Percentiles rank a stretch among this genome's conserved stretches.
Conservation (phyloP, 164 flowering plant genomes). For the Vitis labrusca region DNA sequence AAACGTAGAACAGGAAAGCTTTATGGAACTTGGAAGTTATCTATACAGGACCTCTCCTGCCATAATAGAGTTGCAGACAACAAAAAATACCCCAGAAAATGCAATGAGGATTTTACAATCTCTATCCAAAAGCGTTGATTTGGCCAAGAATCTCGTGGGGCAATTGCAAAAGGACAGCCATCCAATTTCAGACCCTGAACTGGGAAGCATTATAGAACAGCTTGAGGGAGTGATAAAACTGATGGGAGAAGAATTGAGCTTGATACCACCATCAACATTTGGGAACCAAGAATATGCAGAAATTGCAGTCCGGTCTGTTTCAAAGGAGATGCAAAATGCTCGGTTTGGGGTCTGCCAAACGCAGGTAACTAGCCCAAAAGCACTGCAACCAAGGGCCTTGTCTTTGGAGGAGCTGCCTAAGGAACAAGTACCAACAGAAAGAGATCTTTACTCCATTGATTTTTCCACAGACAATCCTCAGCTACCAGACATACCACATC, state of each 20-base stretch:
- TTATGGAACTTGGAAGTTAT: constrained; percentile 57
- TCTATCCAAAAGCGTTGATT: constrained; percentile 31
- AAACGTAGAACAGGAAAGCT: constrained; percentile 38
- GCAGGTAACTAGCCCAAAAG: constrained; percentile 10
- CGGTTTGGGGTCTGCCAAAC: constrained; percentile 20
- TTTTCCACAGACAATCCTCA: constrained; percentile 24
- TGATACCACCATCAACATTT: constrained; percentile 45
- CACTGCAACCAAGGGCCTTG: constrained; percentile 2
- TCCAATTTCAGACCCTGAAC: constrained; percentile 23
- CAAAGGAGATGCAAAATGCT: constrained; percentile 58
- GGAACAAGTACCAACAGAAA: constrained; percentile 21
- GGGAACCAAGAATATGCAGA: constrained; percentile 44
- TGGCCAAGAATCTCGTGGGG: constrained; percentile 42
- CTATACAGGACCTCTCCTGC: constrained; percentile 48
- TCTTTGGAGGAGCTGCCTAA: constrained; percentile 6
- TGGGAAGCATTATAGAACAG: constrained; percentile 29
- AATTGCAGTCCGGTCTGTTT: constrained; percentile 46
- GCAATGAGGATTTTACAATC: constrained; percentile 46
- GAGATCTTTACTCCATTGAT: constrained; percentile 48
- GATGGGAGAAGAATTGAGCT: constrained; percentile 50
- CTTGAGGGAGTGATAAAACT: constrained; percentile 42
- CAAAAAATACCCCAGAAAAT: constrained; percentile 28
- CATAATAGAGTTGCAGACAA: constrained; percentile 51
- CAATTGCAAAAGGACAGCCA: constrained; percentile 17
- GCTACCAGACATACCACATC: constrained; percentile 14